A percentile compares a stretch with the other conserved stretches of the same genome.
phyloP scores from a whole-genome alignment of 371 early-diverging fungal species.

The Amoeboaphelidium protococcarum region DNA sequence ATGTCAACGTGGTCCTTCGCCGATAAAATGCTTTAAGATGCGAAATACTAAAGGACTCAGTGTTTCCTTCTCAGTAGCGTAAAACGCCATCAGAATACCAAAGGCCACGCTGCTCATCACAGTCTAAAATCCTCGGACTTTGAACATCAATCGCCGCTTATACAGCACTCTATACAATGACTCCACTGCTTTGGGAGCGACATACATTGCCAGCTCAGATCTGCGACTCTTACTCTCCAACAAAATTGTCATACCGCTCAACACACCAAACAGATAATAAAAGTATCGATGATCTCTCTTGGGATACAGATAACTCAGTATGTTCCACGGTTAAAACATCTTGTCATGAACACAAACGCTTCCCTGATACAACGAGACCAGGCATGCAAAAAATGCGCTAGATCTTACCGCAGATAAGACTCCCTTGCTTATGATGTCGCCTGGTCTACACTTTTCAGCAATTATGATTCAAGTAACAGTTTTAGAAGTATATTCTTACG shows the following conservation, averaged over 20 bases:
- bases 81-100: too few species aligned
- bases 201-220: slow-evolving; percentile 35
- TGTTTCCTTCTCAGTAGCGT: too few species aligned
- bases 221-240: slow-evolving; percentile 35
- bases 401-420: slow-evolving; percentile 24
- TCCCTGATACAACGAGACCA: slow-evolving; percentile 26
- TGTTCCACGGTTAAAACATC: slow-evolving; percentile 10
- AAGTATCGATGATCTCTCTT: slow-evolving; percentile 24
- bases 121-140: too few species aligned
- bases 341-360: slow-evolving; percentile 31
- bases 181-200: slow-evolving; percentile 27
- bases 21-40: too few species aligned
- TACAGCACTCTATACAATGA: slow-evolving; percentile 25
- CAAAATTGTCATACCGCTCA: slow-evolving; percentile 26
- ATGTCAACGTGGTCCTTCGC: too few species aligned
- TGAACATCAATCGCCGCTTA: too few species aligned
- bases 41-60: too few species aligned
- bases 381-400: slow-evolving; percentile 28
- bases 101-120: too few species aligned
- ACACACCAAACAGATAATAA: slow-evolving; percentile 28
- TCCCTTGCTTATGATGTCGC: neutral
- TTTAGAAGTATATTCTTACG: slow-evolving; percentile 15
- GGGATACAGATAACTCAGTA: slow-evolving; percentile 2
- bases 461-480: slow-evolving; percentile 1
- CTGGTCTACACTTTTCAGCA: neutral